Evolutionary conservation across 2,329 filamentous ascomycete genomes (phyloP).

Genomic region (Sporothrix schenckii): DNA sequence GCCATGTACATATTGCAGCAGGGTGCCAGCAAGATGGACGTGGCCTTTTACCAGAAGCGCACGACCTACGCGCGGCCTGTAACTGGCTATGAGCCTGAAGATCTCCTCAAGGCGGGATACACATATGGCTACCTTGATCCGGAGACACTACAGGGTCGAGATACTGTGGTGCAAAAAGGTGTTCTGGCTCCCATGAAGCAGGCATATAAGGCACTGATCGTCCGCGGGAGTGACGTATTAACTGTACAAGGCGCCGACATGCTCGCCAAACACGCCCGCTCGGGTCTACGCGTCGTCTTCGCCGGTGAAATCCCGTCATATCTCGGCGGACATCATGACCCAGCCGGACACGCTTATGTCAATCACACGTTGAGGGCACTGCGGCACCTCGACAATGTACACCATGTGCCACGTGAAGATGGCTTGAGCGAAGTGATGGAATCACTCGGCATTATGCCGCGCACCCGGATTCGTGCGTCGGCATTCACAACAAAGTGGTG

Average conservation of each 20-base stretch:
- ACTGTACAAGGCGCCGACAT: background rate
- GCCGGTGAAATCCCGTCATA: background rate
- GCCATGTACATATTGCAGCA: background rate
- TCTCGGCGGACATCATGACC: background rate
- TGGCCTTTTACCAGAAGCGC: slow-evolving; percentile 19
- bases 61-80: background rate
- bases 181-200: background rate
- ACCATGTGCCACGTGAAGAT: background rate
- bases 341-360: background rate
- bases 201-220: background rate
- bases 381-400: background rate
- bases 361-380: background rate
- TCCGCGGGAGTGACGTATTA: background rate
- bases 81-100: background rate
- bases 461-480: background rate
- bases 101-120: background rate
- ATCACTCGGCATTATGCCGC: background rate
- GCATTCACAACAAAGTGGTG: background rate
- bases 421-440: background rate
- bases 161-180: background rate
- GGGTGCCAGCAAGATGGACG: background rate
- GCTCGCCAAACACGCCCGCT: background rate
- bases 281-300: background rate
- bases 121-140: slow-evolving; percentile 15
- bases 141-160: background rate